These are phyloP conservation scores for Septoria petroselini DNA, from an alignment of 2,329 filamentous ascomycete species.

Conservation along the genomic window DNA sequence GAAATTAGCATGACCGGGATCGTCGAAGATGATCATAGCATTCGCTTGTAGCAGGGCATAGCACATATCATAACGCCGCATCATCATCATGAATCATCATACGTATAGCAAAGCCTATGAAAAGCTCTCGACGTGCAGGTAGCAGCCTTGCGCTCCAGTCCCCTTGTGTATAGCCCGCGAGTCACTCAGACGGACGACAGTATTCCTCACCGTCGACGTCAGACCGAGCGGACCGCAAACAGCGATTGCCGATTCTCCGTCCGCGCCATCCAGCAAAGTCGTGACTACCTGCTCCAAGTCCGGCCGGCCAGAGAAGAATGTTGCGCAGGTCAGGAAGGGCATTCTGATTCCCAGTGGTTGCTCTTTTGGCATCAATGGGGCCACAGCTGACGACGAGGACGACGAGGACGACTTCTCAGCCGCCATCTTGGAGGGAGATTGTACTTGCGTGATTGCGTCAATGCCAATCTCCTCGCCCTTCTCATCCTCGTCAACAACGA, in stretches of 20 bases:
- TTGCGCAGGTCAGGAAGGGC: constrained; percentile 24
- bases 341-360: constrained; percentile 1
- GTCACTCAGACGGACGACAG: constrained; percentile 25
- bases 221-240: constrained; percentile 29
- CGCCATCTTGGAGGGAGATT: not conserved
- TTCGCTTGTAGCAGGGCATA: no score
- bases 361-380: not conserved
- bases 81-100: no score
- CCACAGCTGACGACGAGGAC: no score
- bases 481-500: constrained; percentile 19
- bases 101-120: constrained; percentile 14
- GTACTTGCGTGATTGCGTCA: constrained; percentile 15
- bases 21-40: no score
- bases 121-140: constrained; percentile 28
- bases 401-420: not conserved
- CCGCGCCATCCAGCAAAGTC: constrained; percentile 26
- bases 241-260: constrained; percentile 29
- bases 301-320: constrained; percentile 30
- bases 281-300: constrained; percentile 21
- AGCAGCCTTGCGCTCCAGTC: constrained; percentile 27
- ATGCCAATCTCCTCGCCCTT: constrained; percentile 15
- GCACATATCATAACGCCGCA: no score
- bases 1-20: no score
- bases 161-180: constrained; percentile 31
- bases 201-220: constrained; percentile 25